Evolutionary conservation across 495 filamentous ascomycete genomes (phyloP), one percentile per base, ranked within the genome.

Genomic region (Massariosphaeria phaeospora): DNA sequence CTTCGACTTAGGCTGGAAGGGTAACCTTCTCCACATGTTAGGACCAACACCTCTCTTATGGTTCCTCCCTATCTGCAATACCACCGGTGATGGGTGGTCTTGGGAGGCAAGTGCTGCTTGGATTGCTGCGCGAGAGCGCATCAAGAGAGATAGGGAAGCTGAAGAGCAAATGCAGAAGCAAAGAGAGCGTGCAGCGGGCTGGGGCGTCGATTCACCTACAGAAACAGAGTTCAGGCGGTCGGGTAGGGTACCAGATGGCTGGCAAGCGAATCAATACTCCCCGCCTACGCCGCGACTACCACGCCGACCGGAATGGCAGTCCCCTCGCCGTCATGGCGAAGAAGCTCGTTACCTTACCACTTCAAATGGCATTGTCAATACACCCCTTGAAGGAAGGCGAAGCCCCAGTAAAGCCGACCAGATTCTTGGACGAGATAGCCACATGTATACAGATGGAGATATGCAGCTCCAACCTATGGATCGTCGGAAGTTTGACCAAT

Each of bases 61-160:
- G 91, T 63, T 71, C 2, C 59, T 96, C n/a, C 94, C 93, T 0
- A 69, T 95, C 13, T 82, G 82, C 68, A 95, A 83, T 48, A 91
- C 88, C 0, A 84, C 79, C 0, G 91, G 91, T 9, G 89, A 98
- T 66, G 93, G 93, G n/a, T 97, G 90, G 90, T 79, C 70, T 61
- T 98, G 93, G 93, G 90, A 95, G 64, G 79, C 89, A 1, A 95
- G 81, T 52, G 43, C 61, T 3, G 65, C 66, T 35, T 75, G 72
- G 72, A 40, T 54, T 2, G 57, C 47, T 0, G 67, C 66, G 17
- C 50, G 66, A 2, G 70, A 70, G 3, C 57, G 58, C 13, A 48
- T 73, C 2, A 46, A 34, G 10, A 47, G 52, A 27, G 52, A 69
- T 35, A 62, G 70, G 2, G 59, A 59, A 40, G 47, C 31, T 30